phyloP scores from a whole-genome alignment of 2,329 filamentous ascomycete species.

The Fusarium virguliforme region DNA sequence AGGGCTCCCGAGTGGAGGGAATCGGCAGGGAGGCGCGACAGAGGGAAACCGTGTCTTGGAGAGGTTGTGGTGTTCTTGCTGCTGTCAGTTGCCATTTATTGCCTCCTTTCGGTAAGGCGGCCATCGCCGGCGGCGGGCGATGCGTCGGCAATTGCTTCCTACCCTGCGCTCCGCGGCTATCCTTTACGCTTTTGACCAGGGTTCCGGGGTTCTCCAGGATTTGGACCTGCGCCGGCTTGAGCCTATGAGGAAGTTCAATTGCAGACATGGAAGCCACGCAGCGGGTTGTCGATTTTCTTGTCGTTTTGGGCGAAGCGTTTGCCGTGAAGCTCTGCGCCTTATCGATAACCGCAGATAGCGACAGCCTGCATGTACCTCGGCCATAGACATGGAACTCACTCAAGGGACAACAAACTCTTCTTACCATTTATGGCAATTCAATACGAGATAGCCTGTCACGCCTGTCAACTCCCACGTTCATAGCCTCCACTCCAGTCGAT shows the following conservation, averaged over 20 bases:
- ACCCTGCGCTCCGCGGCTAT: not conserved
- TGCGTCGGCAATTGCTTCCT: constrained; percentile 22
- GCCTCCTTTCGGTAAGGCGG: constrained; percentile 39
- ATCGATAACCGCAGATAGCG: constrained; percentile 8
- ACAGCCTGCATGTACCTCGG: not conserved
- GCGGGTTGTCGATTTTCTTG: constrained; percentile 14
- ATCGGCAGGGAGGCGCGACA: not conserved
- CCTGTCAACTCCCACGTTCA: not conserved
- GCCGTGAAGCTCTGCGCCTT: constrained; percentile 4
- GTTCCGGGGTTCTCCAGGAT: constrained; percentile 10
- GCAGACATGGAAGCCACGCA: not conserved
- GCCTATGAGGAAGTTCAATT: constrained; percentile 17
- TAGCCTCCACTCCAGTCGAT: constrained; percentile 1
- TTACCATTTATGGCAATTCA: not conserved
- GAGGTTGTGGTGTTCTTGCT: not conserved
- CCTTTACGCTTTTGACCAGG: constrained; percentile 12
- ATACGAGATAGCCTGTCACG: not conserved
- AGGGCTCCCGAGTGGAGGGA: constrained; percentile 15
- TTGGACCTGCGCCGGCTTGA: not conserved
- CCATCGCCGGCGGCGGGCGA: constrained; percentile 19
- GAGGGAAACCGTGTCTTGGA: constrained; percentile 10
- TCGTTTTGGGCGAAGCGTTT: constrained; percentile 10
- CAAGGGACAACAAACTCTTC: too few species aligned
- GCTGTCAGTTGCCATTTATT: constrained; percentile 25
- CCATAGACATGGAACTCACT: not conserved